Percentiles rank a stretch among this genome's conserved stretches.
Conservation (phyloP, 768 basidiomycete genomes). For the Suillus variegatus region DNA sequence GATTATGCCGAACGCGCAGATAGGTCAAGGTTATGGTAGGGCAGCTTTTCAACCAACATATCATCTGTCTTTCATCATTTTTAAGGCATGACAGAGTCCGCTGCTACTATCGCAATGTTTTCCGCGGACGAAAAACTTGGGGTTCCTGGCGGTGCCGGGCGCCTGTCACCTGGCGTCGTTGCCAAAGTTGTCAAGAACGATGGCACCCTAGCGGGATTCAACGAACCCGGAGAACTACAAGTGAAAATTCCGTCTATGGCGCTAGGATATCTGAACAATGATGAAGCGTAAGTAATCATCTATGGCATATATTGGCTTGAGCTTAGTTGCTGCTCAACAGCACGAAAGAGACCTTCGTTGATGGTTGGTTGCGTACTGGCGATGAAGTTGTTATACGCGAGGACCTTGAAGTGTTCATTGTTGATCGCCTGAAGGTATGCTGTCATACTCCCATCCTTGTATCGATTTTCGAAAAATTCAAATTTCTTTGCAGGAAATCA, state of each 20-base stretch:
- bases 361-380: slow-evolving; percentile 76
- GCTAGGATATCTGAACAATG: slow-evolving; percentile 53
- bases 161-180: slow-evolving; percentile 52
- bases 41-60: background rate
- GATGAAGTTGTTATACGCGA: slow-evolving; percentile 60
- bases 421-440: slow-evolving; percentile 63
- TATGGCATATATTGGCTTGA: background rate
- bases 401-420: slow-evolving; percentile 57
- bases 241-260: slow-evolving; percentile 44
- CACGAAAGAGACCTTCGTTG: slow-evolving; percentile 66
- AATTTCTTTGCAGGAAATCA: slow-evolving; percentile 48
- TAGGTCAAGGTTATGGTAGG: slow-evolving; percentile 67
- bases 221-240: slow-evolving; percentile 63
- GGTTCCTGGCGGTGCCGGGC: slow-evolving; percentile 50
- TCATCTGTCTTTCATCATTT: background rate
- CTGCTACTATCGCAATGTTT: slow-evolving; percentile 53
- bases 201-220: slow-evolving; percentile 53
- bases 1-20: slow-evolving; percentile 57
- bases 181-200: slow-evolving; percentile 59
- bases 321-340: slow-evolving; percentile 34
- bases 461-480: background rate
- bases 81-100: slow-evolving; percentile 68
- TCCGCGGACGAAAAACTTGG: slow-evolving; percentile 49
- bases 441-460: background rate
- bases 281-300: slow-evolving; percentile 52